Evolutionary conservation across 768 basidiomycete species (phyloP).

Genomic region (Austroboletus festivus): DNA sequence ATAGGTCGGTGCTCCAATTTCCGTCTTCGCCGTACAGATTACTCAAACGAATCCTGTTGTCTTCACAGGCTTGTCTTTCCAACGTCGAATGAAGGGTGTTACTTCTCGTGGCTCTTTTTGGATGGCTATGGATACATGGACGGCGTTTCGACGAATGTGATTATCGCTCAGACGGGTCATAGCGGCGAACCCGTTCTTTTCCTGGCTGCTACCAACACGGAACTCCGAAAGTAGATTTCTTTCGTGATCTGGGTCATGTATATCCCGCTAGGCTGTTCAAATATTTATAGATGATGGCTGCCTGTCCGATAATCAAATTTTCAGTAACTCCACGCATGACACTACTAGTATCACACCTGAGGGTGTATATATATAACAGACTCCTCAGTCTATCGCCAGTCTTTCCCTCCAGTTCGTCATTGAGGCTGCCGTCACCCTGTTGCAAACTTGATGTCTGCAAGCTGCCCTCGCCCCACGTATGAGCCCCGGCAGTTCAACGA

Average conservation of each 20-base stretch:
- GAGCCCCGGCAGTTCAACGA: conserved; percentile 8
- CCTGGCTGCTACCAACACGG: conserved; percentile 12
- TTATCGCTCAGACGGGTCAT: not conserved
- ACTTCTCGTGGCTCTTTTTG: conserved; percentile 18
- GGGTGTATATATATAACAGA: too few relatives aligned
- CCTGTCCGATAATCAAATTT: too few relatives aligned
- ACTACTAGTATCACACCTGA: too few relatives aligned
- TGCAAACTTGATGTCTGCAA: conserved; percentile 14
- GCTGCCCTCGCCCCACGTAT: conserved; percentile 6
- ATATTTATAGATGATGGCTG: too few relatives aligned
- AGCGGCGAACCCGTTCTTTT: conserved; percentile 8
- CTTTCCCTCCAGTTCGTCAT: too few relatives aligned
- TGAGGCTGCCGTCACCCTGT: not conserved
- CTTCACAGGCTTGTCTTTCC: conserved; percentile 11
- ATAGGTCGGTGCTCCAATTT: conserved; percentile 26
- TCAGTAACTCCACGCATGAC: too few relatives aligned
- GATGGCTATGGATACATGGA: conserved; percentile 26
- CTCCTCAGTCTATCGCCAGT: too few relatives aligned
- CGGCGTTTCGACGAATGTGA: conserved; percentile 20
- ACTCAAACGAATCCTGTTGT: not conserved
- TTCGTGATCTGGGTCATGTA: too few relatives aligned
- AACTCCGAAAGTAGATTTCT: conserved; percentile 10
- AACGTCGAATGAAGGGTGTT: conserved; percentile 16
- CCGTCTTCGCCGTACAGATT: not conserved
- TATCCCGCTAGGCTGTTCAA: too few relatives aligned